Conservation (phyloP, 2,329 filamentous ascomycete species). For the Cladosporium sp. region DNA sequence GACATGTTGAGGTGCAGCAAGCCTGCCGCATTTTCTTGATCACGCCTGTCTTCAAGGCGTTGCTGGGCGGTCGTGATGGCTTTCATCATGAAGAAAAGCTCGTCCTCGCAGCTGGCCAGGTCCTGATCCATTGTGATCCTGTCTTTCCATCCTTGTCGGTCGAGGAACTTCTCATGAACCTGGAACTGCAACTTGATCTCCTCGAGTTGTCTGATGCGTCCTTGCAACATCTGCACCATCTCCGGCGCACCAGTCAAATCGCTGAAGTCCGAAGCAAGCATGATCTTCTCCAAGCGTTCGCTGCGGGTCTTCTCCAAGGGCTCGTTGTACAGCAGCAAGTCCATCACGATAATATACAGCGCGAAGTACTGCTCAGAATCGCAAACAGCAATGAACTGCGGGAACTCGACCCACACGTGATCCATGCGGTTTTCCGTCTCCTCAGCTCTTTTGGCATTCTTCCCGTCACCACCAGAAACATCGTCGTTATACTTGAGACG, state of each 20-base stretch:
- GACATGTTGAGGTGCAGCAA: slow-evolving; percentile 88
- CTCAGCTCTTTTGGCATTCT: slow-evolving; percentile 38
- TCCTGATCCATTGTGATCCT: slow-evolving; percentile 85
- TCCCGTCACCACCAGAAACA: slow-evolving; percentile 62
- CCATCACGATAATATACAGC: slow-evolving; percentile 95
- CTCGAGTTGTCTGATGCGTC: slow-evolving; percentile 87
- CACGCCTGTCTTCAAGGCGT: slow-evolving; percentile 67
- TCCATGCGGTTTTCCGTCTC: slow-evolving; percentile 72
- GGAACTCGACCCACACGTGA: slow-evolving; percentile 95
- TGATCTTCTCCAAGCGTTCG: slow-evolving; percentile 95
- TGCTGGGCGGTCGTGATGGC: slow-evolving; percentile 95
- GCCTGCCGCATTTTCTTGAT: slow-evolving; percentile 65
- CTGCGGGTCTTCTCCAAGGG: slow-evolving; percentile 95
- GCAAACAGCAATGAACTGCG: slow-evolving; percentile 88
- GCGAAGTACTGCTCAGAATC: slow-evolving; percentile 97
- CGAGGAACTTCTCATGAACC: slow-evolving; percentile 80
- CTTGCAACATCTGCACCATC: slow-evolving; percentile 87
- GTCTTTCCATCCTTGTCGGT: slow-evolving; percentile 88
- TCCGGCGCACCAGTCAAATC: slow-evolving; percentile 90
- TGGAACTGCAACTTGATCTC: slow-evolving; percentile 98
- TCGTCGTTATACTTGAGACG: slow-evolving; percentile 97
- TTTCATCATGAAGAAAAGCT: slow-evolving; percentile 99
- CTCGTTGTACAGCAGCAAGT: slow-evolving; percentile 93
- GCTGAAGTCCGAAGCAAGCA: slow-evolving; percentile 97
- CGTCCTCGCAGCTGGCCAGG: slow-evolving; percentile 84